phyloP scores from a whole-genome alignment of 345 rosid species.

The Schrenkiella parvula region DNA sequence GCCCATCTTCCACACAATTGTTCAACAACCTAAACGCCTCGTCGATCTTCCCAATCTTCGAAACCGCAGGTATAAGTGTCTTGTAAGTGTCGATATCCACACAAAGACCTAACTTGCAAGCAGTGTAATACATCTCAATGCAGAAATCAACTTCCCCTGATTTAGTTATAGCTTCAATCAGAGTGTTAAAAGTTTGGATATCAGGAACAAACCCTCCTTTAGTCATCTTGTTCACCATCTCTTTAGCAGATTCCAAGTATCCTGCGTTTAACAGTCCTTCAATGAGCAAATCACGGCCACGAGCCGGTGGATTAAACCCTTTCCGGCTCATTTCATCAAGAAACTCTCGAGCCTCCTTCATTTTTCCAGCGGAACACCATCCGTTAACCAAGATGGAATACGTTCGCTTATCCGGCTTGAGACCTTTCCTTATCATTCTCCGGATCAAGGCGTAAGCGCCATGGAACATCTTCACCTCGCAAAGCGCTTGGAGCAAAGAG shows the following conservation, averaged over 20 bases:
- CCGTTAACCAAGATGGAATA: constrained; percentile 65
- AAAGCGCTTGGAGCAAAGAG: constrained; percentile 69
- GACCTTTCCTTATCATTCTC: constrained; percentile 75
- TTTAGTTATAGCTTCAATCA: constrained; percentile 56
- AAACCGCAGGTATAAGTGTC: constrained; percentile 79
- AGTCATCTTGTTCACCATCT: constrained; percentile 68
- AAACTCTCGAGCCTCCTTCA: constrained; percentile 78
- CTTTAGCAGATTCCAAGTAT: constrained; percentile 74
- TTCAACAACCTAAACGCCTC: constrained; percentile 69
- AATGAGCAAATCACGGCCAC: constrained; percentile 83
- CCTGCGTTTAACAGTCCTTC: constrained; percentile 83
- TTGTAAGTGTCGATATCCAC: constrained; percentile 67
- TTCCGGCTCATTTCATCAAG: constrained; percentile 79
- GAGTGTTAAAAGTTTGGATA: constrained; percentile 55
- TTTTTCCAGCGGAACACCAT: constrained; percentile 82
- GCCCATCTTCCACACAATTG: constrained; percentile 74
- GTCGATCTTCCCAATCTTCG: constrained; percentile 70
- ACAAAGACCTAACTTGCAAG: constrained; percentile 62
- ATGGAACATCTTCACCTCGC: constrained; percentile 77
- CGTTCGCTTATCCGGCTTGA: constrained; percentile 60
- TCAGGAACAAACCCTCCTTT: constrained; percentile 70
- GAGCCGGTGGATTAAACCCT: constrained; percentile 80
- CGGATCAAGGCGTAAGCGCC: constrained; percentile 80
- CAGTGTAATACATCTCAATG: constrained; percentile 59
- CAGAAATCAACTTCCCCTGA: constrained; percentile 75